Evolutionary conservation across 768 basidiomycete genomes (phyloP).

Genomic region (Arthromyces matolae): DNA sequence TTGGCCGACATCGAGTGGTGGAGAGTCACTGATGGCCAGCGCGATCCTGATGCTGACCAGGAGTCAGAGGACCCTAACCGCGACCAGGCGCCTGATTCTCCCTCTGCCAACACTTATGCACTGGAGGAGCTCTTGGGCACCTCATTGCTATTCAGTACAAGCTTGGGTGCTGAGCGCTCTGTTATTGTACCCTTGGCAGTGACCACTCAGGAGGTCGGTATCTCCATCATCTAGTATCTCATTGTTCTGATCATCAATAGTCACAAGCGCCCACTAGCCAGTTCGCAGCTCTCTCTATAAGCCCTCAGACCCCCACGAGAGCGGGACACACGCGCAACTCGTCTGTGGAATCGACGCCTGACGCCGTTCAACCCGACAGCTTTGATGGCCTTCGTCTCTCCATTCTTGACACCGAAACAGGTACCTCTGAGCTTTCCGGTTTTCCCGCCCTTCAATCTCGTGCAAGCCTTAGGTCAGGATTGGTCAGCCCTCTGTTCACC

Average conservation of each 20-base stretch:
- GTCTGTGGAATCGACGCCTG: slow-evolving; percentile 57
- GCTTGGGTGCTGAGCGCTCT: slow-evolving; percentile 37
- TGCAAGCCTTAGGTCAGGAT: slow-evolving; percentile 6
- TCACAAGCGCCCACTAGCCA: slow-evolving; percentile 33
- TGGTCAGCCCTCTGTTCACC: slow-evolving; percentile 13
- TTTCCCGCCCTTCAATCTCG: slow-evolving; percentile 7
- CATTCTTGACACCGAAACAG: slow-evolving; percentile 25
- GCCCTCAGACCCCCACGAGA: slow-evolving; percentile 48
- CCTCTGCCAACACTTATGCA: slow-evolving; percentile 14
- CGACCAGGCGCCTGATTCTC: slow-evolving; percentile 31
- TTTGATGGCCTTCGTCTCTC: slow-evolving; percentile 38
- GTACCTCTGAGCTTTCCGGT: slow-evolving; percentile 9
- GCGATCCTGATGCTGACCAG: slow-evolving; percentile 40
- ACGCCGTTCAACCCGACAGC: slow-evolving; percentile 30
- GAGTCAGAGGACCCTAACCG: slow-evolving; percentile 39
- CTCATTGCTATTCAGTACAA: slow-evolving; percentile 31
- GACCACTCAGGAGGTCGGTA: slow-evolving; percentile 36
- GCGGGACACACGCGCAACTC: slow-evolving; percentile 40
- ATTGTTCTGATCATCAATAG: slow-evolving; percentile 11
- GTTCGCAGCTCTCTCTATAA: slow-evolving; percentile 55
- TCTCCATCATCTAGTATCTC: slow-evolving; percentile 9
- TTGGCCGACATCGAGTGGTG: slow-evolving; percentile 89
- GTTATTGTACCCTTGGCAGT: slow-evolving; percentile 29
- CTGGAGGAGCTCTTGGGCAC: slow-evolving; percentile 17
- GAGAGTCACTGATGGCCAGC: slow-evolving; percentile 73